Evolutionary conservation across 1,284 basidiomycete genomes (phyloP), one percentile per base, ranked within the genome.

Genomic region (Nidula niveotomentosa): DNA sequence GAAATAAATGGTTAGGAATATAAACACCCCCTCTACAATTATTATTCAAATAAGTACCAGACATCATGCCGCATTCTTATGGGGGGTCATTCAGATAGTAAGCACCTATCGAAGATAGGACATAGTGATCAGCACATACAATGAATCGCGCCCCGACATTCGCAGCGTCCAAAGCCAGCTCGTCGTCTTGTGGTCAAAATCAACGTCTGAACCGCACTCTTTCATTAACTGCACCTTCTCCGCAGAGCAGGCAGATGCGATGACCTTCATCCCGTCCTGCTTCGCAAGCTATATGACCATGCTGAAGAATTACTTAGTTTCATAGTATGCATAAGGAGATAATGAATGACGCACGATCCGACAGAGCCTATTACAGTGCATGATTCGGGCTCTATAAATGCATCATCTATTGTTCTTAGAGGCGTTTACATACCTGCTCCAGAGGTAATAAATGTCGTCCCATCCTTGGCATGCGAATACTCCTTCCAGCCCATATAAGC

Each of bases 141-240:
- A 71, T 67, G 51, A 71, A 69, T 17, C 66, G 59, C 4, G 63
- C 67, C 17, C 56, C 51, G 2, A 57, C 6, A 1, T 51, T 60
- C 1, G 68, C 67, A 33, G 60, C 60, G 2, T 66, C 62, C 17
- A 71, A 53, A 0, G 67, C 69, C 1, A 62, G 46, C 71, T 69
- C n/a, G 69, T 69, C 0, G 72, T 80, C 71, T 91, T 92, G 75
- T 93, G 92, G 70, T 92, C 90, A 73, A 92, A 84, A 0, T 79
- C 84, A 9, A 84, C 79, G 63, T 93, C 88, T 5, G 83, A 84
- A 0, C 89, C 88, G 47, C 91, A 68, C 36, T 78, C 68, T 60
- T 81, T 80, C 60, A 90, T 76, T 67, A 83, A 87, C 9, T 75
- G 68, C 52, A 86, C 83, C 68, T 93, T 93, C 51, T 86, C 84